Percentiles rank a stretch among this genome's conserved stretches.
Conservation (phyloP, 176 grass and related monocot species). For the Ensete glaucum region DNA sequence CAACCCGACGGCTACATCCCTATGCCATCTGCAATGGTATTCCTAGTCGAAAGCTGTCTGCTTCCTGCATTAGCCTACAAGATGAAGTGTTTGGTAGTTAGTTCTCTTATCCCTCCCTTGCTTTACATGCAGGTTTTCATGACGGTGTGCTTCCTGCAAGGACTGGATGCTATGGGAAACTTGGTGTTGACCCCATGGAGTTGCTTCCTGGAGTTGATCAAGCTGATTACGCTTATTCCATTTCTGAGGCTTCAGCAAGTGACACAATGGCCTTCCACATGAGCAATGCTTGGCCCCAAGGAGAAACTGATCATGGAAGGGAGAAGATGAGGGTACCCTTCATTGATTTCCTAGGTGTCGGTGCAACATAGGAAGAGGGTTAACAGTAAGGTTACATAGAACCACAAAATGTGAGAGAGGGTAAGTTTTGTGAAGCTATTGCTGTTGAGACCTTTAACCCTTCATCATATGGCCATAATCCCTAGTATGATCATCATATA, state of each 20-base stretch:
- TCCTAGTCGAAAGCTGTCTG: too few species aligned
- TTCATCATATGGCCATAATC: not conserved
- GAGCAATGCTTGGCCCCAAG: not conserved
- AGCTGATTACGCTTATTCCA: not conserved
- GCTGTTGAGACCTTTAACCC: not conserved
- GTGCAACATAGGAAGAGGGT: not conserved
- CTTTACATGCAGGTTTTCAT: not conserved
- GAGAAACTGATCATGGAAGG: not conserved
- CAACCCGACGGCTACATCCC: too few species aligned
- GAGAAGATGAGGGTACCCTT: conserved; percentile 6
- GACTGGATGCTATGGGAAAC: too few species aligned
- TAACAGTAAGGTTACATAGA: not conserved
- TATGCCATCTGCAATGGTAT: too few species aligned
- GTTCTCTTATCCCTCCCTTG: not conserved
- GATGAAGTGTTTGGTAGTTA: too few species aligned
- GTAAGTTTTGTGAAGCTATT: not conserved
- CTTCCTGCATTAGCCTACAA: too few species aligned
- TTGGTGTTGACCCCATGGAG: not conserved
- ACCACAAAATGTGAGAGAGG: not conserved
- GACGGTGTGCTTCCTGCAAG: not conserved
- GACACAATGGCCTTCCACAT: not conserved
- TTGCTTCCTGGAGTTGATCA: not conserved
- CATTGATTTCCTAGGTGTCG: conserved; percentile 3
- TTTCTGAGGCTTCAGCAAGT: not conserved
- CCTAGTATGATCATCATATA: not conserved